Evolutionary conservation across 2,329 filamentous ascomycete species (phyloP).

Genomic region (Trichothecium sympodiale): DNA sequence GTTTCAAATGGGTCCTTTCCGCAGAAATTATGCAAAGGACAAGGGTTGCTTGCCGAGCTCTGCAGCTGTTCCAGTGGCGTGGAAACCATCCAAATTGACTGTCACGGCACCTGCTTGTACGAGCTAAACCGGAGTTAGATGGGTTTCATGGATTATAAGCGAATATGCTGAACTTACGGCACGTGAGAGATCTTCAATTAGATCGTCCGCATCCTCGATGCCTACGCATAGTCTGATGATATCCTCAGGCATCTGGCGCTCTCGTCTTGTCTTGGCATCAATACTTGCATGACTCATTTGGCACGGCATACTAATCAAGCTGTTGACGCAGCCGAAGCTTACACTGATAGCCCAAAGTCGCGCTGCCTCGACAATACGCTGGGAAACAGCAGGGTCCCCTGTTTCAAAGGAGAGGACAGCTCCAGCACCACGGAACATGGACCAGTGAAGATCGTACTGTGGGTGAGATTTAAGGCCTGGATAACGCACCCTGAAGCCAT

Average conservation of each 20-base stretch:
- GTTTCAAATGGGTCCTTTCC: not conserved
- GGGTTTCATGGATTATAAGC: slow-evolving; percentile 12
- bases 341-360: slow-evolving; percentile 92
- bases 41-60: slow-evolving; percentile 16
- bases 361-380: slow-evolving; percentile 89
- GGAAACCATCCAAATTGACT: slow-evolving; percentile 73
- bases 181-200: slow-evolving; percentile 84
- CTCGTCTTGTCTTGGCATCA: slow-evolving; percentile 81
- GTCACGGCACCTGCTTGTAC: slow-evolving; percentile 91
- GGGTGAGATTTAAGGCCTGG: slow-evolving; percentile 90
- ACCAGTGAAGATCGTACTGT: slow-evolving; percentile 93
- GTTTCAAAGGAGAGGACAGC: slow-evolving; percentile 96
- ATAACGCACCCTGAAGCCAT: slow-evolving; percentile 91
- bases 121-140: slow-evolving; percentile 39
- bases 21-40: slow-evolving; percentile 8
- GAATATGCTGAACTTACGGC: slow-evolving; percentile 53
- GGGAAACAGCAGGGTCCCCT: slow-evolving; percentile 69
- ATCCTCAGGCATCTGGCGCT: slow-evolving; percentile 90
- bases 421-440: slow-evolving; percentile 86
- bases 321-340: slow-evolving; percentile 97
- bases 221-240: slow-evolving; percentile 92
- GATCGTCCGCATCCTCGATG: slow-evolving; percentile 84
- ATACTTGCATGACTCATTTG: slow-evolving; percentile 99
- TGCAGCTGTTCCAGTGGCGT: slow-evolving; percentile 38
- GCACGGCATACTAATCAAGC: slow-evolving; percentile 97